These are phyloP conservation scores for Axilococcus clingmanii DNA, from an alignment of 139 green algal genomes.

Conservation along the genomic window DNA sequence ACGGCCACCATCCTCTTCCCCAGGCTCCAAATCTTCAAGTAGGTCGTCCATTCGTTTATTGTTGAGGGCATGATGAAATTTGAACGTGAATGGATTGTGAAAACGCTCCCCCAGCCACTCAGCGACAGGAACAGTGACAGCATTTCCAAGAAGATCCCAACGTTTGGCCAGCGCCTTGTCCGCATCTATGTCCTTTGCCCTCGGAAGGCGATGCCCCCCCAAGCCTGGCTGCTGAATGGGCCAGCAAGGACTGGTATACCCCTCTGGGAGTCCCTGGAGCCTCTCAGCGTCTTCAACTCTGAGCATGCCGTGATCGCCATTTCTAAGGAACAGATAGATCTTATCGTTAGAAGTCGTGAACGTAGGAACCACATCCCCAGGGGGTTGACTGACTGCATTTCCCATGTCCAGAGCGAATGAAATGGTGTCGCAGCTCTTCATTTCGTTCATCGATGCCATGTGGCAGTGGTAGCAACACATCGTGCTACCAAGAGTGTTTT, in stretches of 20 bases:
- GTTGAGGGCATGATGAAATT: slow-evolving; percentile 31
- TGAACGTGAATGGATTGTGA: slow-evolving; percentile 48
- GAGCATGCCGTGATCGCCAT: slow-evolving; percentile 49
- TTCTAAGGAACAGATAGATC: slow-evolving; percentile 66
- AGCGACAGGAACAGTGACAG: slow-evolving; percentile 69
- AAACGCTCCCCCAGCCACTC: slow-evolving; percentile 65
- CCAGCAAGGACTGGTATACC: slow-evolving; percentile 52
- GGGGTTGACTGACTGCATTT: slow-evolving; percentile 58
- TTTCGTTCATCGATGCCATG: slow-evolving; percentile 12
- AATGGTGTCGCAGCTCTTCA: slow-evolving; percentile 11
- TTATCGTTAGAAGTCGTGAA: slow-evolving; percentile 73
- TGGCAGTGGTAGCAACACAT: slow-evolving; percentile 59
- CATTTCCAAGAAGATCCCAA: slow-evolving; percentile 71
- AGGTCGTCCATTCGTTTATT: slow-evolving; percentile 11
- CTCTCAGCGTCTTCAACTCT: slow-evolving; percentile 72
- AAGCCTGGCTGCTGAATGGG: slow-evolving; percentile 29
- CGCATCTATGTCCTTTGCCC: slow-evolving; percentile 32
- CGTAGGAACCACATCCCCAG: slow-evolving; percentile 70
- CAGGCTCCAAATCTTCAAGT: no score
- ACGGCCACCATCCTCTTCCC: not conserved
- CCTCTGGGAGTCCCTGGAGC: slow-evolving; percentile 65
- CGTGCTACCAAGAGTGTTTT: slow-evolving; percentile 16
- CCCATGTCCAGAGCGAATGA: slow-evolving; percentile 73
- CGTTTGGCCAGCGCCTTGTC: slow-evolving; percentile 25
- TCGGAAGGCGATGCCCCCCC: not conserved